phyloP scores from a whole-genome alignment of 1,284 basidiomycete species.

The Moesziomyces antarcticus region DNA sequence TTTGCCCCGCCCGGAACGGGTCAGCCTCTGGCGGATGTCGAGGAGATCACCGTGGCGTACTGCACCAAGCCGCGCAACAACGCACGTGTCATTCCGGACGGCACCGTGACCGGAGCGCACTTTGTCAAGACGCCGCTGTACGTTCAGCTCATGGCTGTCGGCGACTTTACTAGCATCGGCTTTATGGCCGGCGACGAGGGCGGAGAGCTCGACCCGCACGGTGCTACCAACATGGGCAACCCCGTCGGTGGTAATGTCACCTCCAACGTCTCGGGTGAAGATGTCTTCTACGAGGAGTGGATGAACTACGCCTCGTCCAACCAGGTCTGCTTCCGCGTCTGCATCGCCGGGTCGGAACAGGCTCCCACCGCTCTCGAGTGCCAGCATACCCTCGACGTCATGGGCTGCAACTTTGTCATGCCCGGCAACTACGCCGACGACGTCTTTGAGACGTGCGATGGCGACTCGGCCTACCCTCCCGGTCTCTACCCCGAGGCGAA shows the following conservation, averaged over 20 bases:
- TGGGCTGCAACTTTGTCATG: constrained; percentile 69
- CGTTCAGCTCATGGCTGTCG: constrained; percentile 70
- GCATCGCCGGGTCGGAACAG: constrained; percentile 61
- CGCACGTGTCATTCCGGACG: constrained; percentile 67
- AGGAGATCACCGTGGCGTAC: constrained; percentile 78
- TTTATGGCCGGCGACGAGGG: constrained; percentile 58
- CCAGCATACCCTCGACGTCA: constrained; percentile 65
- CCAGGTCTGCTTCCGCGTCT: constrained; percentile 67
- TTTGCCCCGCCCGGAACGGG: constrained; percentile 68
- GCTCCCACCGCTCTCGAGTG: constrained; percentile 59
- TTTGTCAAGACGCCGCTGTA: constrained; percentile 67
- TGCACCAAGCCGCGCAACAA: constrained; percentile 73
- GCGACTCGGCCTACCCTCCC: constrained; percentile 66
- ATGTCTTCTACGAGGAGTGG: constrained; percentile 72
- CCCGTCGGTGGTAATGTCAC: constrained; percentile 72
- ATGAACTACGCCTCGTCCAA: constrained; percentile 67
- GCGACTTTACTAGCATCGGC: constrained; percentile 67
- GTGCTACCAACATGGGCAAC: constrained; percentile 69
- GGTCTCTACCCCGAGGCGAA: constrained; percentile 59
- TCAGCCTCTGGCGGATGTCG: constrained; percentile 75
- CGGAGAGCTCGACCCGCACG: constrained; percentile 68
- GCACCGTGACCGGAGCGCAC: constrained; percentile 64
- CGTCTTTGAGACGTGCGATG: constrained; percentile 65
- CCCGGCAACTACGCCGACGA: constrained; percentile 63
- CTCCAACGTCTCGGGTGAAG: constrained; percentile 70